Evolutionary conservation across 495 filamentous ascomycete species (phyloP).

Genomic region (Penicillium flavigenum): DNA sequence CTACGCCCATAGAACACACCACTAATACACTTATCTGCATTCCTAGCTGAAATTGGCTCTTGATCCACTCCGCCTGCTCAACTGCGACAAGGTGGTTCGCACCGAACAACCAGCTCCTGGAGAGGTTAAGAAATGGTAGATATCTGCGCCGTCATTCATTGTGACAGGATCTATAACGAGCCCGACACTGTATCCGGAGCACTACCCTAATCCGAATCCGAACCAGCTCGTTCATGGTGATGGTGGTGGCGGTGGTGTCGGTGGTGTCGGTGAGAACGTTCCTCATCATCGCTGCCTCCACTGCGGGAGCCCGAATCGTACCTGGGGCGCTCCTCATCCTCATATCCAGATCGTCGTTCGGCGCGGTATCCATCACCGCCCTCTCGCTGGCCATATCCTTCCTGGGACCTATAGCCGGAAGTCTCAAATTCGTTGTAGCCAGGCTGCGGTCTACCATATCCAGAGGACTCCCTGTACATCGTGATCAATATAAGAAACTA

Average conservation of each 20-base stretch:
- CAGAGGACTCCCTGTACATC: constrained; percentile 20
- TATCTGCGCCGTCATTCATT: not conserved
- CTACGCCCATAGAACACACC: not conserved
- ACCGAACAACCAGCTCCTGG: constrained; percentile 40
- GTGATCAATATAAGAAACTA: constrained; percentile 19
- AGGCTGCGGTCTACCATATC: constrained; percentile 22
- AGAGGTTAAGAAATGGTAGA: constrained; percentile 45
- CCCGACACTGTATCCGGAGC: not conserved
- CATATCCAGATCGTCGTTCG: constrained; percentile 13
- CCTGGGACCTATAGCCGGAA: constrained; percentile 16
- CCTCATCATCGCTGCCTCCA: constrained; percentile 20
- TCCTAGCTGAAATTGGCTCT: constrained; percentile 61
- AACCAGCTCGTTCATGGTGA: constrained; percentile 23
- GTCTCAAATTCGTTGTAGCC: constrained; percentile 23
- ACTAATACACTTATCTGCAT: constrained; percentile 17
- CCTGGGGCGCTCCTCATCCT: constrained; percentile 17
- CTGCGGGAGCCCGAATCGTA: constrained; percentile 17
- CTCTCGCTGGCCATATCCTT: constrained; percentile 22
- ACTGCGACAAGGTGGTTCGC: constrained; percentile 66
- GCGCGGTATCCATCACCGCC: constrained; percentile 8
- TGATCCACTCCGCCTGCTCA: constrained; percentile 64
- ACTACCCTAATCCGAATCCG: constrained; percentile 21
- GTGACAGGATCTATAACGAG: not conserved
- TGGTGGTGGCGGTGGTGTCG: constrained; percentile 34
- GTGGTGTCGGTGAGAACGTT: constrained; percentile 33